Base-by-base conservation (phyloP, 345 rosid genomes). In the Acer saccharum region DNA sequence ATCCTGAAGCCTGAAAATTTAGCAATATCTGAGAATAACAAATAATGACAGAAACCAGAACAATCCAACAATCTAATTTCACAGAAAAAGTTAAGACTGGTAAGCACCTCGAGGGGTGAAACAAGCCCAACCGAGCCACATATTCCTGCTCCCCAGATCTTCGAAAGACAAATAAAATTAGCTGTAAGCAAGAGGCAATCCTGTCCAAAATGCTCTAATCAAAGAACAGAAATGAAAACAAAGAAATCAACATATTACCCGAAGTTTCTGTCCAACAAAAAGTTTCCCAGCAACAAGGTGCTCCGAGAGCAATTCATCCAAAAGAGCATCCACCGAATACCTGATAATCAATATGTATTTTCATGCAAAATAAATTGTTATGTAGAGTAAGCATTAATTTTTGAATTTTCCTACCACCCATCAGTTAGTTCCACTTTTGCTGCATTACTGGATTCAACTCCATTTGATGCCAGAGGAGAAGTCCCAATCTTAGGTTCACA, bases 91-190 rank as follows among this genome's bases (percentile, higher is more conserved):
- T 35, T 63, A 79, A 79, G 69, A 54, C 69, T 72, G 64, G 50
- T 66, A 77, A 80, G 76, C 84, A 93, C 97, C 97, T 95, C 92
- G n/a, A 92, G 90, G 20, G 96, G 96, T 79, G 98, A 92, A 88
- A 89, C 84, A 76, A 97, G 97, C 72, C 92, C 88, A 83, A 64
- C 88, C 95, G 97, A 95, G 64, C 98, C 97, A 86, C 84, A 75
- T 62, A 95, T 79, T 83, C 89, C 86, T 73, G 99, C 98, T 78
- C 98, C 97, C 82, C 93, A 90, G 69, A 93, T 87, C 99, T 95
- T 82, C 78, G 81, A 23, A 77, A 77, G 76, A 87, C 63, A 88
- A 66, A 74, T 60, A 57, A 14, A 14, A 60, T 72, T 68, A 79
- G 79, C 29, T 10, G 58, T 81, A 66, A 86, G 84, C 75, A 69